Evolutionary conservation across 2,329 filamentous ascomycete species (phyloP), one percentile per base, ranked within the genome.

Genomic region (Tolypocladium tropicale): DNA sequence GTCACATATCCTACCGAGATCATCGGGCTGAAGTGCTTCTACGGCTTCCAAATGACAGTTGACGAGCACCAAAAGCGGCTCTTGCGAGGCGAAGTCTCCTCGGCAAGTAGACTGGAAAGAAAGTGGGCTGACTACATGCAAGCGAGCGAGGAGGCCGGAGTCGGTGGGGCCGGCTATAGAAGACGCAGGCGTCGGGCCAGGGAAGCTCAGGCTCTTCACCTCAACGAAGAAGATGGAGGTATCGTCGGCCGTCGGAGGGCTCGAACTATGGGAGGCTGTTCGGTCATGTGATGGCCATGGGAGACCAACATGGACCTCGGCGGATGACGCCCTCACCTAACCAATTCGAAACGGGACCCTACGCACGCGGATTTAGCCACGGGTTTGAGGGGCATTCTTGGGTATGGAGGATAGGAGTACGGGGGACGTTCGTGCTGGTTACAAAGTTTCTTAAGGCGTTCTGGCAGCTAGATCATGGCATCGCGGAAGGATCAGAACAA

Each of bases 101-200:
- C 88, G 1, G 94, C 94, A 0, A 79, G 78, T 39, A 78, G 89
- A n/a, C 77, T 97, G 23, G 92, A 96, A 75, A 80, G 85, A 60
- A 95, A 93, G 69, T 97, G 93, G 93, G 87, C 88, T 0, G 88
- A 95, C 55, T 95, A 90, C 70, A 96, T 96, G 91, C 89, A 95
- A 73, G 85, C 89, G 18, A 89, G 83, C 53, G 90, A 96, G 70
- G 93, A 96, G 68, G 89, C 88, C 0, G 88, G 86, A 3, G 81
- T 81, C 3, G 77, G 75, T 2, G 90, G 86, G 2, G 80, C 79
- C 1, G 84, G 88, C 6, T 76, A 80, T 2, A 78, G 91, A 55
- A 78, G 91, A 54, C 77, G 92, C 57, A 78, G 91, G 60, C 80
- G 91, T 53, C 79, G 92, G 57, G 90, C 90, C 2, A 80, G 92